Evolutionary conservation across 2,329 filamentous ascomycete genomes (phyloP).

Genomic region (Phaeosphaeriaceae sp.): DNA sequence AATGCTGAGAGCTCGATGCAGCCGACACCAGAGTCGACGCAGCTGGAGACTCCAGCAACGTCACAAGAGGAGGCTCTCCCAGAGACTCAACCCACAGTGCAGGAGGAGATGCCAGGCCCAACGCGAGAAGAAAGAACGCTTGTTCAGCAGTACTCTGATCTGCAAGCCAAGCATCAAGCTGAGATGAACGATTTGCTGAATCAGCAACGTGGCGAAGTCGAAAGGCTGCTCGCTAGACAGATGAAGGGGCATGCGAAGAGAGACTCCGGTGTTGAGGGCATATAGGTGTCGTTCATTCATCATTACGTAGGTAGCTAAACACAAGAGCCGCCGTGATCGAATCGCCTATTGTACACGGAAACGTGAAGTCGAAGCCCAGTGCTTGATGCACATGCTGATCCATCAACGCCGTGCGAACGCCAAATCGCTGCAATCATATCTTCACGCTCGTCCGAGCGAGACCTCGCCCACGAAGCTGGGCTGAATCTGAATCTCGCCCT

Average conservation of each 20-base stretch:
- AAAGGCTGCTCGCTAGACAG: slow-evolving; percentile 9
- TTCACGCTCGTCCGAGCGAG: slow-evolving; percentile 14
- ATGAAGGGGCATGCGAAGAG: not conserved
- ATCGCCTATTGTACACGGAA: slow-evolving; percentile 5
- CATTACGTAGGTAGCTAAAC: slow-evolving; percentile 2
- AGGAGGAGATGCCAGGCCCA: not conserved
- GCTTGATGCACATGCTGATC: not conserved
- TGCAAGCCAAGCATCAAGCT: slow-evolving; percentile 22
- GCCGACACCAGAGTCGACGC: not conserved
- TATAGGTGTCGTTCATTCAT: slow-evolving; percentile 4
- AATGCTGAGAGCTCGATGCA: not conserved
- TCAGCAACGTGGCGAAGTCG: slow-evolving; percentile 15
- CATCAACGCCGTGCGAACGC: slow-evolving; percentile 1
- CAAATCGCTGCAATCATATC: not conserved
- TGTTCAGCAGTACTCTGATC: slow-evolving; percentile 14
- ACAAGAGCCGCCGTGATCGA: not conserved
- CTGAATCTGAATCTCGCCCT: slow-evolving; percentile 26
- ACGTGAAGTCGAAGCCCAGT: not conserved
- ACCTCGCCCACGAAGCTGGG: slow-evolving; percentile 33
- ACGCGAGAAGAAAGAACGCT: slow-evolving; percentile 2
- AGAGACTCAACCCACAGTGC: not conserved
- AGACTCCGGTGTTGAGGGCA: not conserved
- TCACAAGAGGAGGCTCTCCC: not conserved
- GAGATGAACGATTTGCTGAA: slow-evolving; percentile 18
- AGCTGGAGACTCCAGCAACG: not conserved